phyloP scores from a whole-genome alignment of 2,329 filamentous ascomycete genomes.

The Alternaria sp. region DNA sequence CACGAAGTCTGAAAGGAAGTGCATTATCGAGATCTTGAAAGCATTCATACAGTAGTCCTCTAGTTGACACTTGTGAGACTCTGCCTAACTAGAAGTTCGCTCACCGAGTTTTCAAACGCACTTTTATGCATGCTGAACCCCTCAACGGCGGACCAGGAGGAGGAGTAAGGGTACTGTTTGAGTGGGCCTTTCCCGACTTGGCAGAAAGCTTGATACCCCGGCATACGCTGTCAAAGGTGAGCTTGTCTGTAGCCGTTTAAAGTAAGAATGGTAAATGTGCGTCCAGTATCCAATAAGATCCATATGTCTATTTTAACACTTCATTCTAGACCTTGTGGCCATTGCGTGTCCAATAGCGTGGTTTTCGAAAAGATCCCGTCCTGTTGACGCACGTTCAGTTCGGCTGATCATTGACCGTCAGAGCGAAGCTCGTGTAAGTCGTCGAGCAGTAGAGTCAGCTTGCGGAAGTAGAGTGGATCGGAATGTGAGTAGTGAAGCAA shows the following conservation, averaged over 20 bases:
- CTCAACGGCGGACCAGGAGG: background rate
- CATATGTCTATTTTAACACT: background rate
- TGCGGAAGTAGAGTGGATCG: too few species aligned
- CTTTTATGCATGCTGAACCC: conserved; percentile 1
- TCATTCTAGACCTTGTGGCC: conserved; percentile 9
- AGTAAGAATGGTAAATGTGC: background rate
- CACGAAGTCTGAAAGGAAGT: background rate
- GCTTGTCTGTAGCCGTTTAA: background rate
- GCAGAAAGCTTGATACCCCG: background rate
- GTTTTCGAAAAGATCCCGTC: conserved; percentile 2
- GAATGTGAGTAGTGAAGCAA: background rate
- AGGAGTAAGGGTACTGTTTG: too few species aligned
- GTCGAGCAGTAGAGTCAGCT: background rate
- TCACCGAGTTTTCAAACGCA: background rate
- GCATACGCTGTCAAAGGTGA: background rate
- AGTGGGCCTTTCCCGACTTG: background rate
- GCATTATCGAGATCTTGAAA: background rate
- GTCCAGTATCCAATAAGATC: background rate
- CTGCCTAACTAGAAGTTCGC: background rate
- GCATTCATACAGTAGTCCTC: background rate
- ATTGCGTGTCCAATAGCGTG: conserved; percentile 12
- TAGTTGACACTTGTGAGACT: background rate
- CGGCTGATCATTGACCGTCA: background rate
- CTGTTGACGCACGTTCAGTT: conserved; percentile 2
- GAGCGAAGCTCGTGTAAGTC: background rate